Evolutionary conservation across 169 alveolate genomes (phyloP).

Genomic region (Cryptosporidium parvum): DNA sequence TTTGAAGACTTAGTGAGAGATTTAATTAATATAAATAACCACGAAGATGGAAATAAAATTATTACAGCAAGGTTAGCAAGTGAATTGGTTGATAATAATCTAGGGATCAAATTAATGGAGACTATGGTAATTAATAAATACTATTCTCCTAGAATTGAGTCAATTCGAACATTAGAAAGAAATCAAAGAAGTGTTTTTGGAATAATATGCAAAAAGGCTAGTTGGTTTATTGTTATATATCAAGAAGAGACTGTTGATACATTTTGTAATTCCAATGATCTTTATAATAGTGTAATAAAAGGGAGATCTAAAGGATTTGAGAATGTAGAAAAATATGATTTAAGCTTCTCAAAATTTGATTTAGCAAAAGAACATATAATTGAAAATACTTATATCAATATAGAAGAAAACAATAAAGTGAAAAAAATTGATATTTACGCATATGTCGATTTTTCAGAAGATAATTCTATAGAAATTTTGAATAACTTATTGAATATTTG

Average conservation of each 20-base stretch:
- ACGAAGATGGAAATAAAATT: neutral
- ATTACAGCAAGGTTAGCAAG: constrained; percentile 44
- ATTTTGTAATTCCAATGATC: constrained; percentile 16
- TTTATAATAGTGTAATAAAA: neutral
- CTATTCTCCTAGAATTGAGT: constrained; percentile 50
- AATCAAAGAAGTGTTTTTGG: constrained; percentile 15
- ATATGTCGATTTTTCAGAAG: constrained; percentile 55
- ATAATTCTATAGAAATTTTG: neutral
- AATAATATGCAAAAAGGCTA: constrained; percentile 30
- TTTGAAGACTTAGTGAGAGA: constrained; percentile 38
- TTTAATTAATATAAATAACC: neutral
- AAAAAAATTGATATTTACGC: neutral
- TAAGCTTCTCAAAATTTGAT: constrained; percentile 20
- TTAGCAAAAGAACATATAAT: neutral
- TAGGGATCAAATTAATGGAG: constrained; percentile 57
- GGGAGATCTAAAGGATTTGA: neutral
- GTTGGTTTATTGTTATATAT: constrained; percentile 44
- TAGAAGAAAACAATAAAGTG: neutral
- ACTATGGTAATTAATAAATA: constrained; percentile 39
- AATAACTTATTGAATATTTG: constrained; percentile 10
- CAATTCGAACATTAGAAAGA: constrained; percentile 42
- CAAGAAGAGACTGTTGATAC: constrained; percentile 26
- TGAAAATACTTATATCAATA: neutral
- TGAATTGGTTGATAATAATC: constrained; percentile 27
- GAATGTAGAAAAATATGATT: neutral